phyloP scores from a whole-genome alignment of 192 early-diverging fungal genomes.

The Tieghemiomyces parasiticus region DNA sequence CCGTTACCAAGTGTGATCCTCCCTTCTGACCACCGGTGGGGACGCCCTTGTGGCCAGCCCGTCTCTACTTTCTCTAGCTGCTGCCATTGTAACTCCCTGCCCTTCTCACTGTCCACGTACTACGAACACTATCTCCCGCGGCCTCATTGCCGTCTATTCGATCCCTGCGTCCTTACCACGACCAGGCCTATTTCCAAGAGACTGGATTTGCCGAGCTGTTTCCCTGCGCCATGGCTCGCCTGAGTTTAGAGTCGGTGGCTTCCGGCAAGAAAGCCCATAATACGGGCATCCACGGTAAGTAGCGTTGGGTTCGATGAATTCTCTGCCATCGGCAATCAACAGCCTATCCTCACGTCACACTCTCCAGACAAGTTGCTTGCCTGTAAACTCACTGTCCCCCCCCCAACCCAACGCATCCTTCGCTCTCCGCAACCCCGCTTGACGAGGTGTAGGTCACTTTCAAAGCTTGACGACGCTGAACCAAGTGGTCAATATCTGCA shows the following conservation, averaged over 20 bases:
- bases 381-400: neutral
- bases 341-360: neutral
- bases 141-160: too few species aligned
- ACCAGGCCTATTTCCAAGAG: slow-evolving; percentile 10
- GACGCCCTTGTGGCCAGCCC: neutral
- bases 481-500: slow-evolving; percentile 2
- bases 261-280: slow-evolving; percentile 1
- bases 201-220: slow-evolving; percentile 8
- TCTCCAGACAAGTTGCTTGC: neutral
- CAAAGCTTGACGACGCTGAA: slow-evolving; percentile 5
- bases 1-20: neutral
- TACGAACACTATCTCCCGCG: too few species aligned
- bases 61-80: neutral
- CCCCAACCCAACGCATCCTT: neutral
- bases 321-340: neutral
- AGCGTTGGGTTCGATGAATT: neutral
- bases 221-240: slow-evolving; percentile 9
- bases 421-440: neutral
- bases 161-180: too few species aligned
- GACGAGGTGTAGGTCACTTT: slow-evolving; percentile 8
- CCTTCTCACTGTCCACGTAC: neutral
- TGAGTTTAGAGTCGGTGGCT: slow-evolving; percentile 3
- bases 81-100: neutral
- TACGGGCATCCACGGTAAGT: slow-evolving; percentile 11
- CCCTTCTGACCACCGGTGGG: neutral